Percentiles rank a stretch among this genome's conserved stretches.
phyloP scores from a whole-genome alignment of 441 rosid genomes.

The Metrosideros polymorpha region DNA sequence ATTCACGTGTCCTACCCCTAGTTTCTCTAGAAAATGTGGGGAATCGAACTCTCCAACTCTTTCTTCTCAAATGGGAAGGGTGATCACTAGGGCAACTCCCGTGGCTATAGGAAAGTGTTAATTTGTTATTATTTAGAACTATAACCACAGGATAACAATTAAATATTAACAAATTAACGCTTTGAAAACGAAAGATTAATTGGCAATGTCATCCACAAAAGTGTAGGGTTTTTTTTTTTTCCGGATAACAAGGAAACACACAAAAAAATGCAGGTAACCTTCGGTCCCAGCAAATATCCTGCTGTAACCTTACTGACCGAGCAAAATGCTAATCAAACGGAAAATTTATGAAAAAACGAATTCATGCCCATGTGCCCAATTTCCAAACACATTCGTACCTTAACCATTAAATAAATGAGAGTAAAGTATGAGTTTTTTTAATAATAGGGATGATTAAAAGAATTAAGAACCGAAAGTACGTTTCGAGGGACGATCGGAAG shows the following conservation, averaged over 20 bases:
- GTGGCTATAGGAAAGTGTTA: no score
- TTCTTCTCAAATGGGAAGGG: no score
- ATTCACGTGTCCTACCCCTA: no score
- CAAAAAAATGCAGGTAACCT: neutral
- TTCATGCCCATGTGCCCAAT: neutral
- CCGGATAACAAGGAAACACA: neutral
- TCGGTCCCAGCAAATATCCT: neutral
- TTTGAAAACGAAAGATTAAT: neutral
- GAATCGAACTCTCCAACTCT: no score
- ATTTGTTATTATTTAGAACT: no score
- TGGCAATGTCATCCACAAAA: neutral
- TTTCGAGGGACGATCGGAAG: neutral
- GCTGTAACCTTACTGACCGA: neutral
- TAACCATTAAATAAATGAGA: neutral
- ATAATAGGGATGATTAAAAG: neutral
- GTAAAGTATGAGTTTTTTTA: neutral
- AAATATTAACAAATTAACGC: no score
- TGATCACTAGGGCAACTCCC: no score
- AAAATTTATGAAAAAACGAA: neutral
- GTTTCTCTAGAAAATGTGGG: no score
- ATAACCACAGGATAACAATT: no score
- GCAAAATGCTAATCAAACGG: neutral
- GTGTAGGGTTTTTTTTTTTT: neutral
- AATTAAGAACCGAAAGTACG: neutral
- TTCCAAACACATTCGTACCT: neutral